Conservation (phyloP, 331 rosid genomes). For the Ulmus americana region DNA sequence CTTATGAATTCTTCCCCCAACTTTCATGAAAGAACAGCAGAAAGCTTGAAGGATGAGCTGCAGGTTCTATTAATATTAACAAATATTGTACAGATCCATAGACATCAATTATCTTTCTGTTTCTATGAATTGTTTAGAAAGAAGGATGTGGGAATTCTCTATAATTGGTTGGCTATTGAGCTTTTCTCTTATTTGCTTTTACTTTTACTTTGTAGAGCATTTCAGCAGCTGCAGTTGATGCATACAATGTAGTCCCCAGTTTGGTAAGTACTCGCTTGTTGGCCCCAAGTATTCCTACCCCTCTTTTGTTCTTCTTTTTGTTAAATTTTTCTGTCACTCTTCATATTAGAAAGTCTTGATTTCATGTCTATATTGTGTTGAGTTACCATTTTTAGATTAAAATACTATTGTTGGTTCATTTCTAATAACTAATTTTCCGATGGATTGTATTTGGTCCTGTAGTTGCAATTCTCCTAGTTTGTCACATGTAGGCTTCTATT, state of each 20-base stretch:
- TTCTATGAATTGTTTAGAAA: background rate
- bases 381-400: too few relatives aligned
- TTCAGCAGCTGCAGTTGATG: slow-evolving; percentile 65
- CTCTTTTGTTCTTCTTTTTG: background rate
- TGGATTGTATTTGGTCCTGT: too few relatives aligned
- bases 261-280: slow-evolving; percentile 44
- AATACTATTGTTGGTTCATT: too few relatives aligned
- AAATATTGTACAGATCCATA: background rate
- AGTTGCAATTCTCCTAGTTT: too few relatives aligned
- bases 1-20: slow-evolving; percentile 47
- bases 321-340: background rate
- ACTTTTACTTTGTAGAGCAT: slow-evolving; percentile 37
- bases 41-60: slow-evolving; percentile 58
- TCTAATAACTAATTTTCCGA: too few relatives aligned
- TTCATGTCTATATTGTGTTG: background rate
- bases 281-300: background rate
- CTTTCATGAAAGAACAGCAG: slow-evolving; percentile 42
- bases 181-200: slow-evolving; percentile 11
- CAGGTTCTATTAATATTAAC: slow-evolving; percentile 46
- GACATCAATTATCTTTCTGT: background rate
- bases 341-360: background rate
- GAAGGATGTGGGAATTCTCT: background rate
- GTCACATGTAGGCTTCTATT: too few relatives aligned
- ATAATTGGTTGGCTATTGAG: slow-evolving; percentile 2
- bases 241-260: slow-evolving; percentile 72